These are phyloP conservation scores for Cryptosporidium ryanae DNA, from an alignment of 169 alveolate genomes.

Conservation along the genomic window DNA sequence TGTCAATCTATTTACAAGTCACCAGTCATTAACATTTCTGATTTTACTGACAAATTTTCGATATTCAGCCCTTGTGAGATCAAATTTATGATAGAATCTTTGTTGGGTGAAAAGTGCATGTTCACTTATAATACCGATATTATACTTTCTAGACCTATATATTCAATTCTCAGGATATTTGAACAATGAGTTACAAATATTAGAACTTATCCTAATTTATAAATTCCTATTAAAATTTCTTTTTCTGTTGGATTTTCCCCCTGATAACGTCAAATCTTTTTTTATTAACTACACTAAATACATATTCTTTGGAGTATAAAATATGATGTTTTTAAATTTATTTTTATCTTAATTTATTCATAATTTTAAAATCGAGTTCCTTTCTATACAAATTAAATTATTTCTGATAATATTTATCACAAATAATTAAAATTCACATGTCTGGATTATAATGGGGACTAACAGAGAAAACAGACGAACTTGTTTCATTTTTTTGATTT, in stretches of 20 bases:
- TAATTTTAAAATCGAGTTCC: too few species aligned
- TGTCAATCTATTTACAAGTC: slow-evolving; percentile 29
- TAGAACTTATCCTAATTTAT: too few species aligned
- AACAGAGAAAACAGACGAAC: slow-evolving; percentile 1
- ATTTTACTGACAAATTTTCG: slow-evolving; percentile 27
- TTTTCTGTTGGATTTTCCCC: slow-evolving; percentile 35
- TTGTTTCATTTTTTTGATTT: slow-evolving; percentile 58
- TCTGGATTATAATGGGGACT: slow-evolving; percentile 18
- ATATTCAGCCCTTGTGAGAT: slow-evolving; percentile 44
- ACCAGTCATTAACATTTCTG: slow-evolving; percentile 27
- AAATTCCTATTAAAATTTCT: background rate
- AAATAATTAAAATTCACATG: background rate
- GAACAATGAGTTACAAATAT: slow-evolving; percentile 15
- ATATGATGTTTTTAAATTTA: too few species aligned
- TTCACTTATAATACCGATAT: slow-evolving; percentile 22
- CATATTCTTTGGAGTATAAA: too few species aligned
- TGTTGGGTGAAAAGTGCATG: slow-evolving; percentile 55
- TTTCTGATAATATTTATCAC: too few species aligned
- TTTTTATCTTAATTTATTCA: too few species aligned
- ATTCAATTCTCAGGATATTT: slow-evolving; percentile 18
- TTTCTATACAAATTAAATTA: too few species aligned
- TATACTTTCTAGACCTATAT: slow-evolving; percentile 48
- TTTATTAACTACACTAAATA: too few species aligned
- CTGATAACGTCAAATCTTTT: background rate
- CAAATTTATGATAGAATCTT: slow-evolving; percentile 46